A percentile compares a stretch with the other conserved stretches of the same genome.
Evolutionary conservation across 208 protist genomes (phyloP).

Genomic region (Leishmania lainsoni): DNA sequence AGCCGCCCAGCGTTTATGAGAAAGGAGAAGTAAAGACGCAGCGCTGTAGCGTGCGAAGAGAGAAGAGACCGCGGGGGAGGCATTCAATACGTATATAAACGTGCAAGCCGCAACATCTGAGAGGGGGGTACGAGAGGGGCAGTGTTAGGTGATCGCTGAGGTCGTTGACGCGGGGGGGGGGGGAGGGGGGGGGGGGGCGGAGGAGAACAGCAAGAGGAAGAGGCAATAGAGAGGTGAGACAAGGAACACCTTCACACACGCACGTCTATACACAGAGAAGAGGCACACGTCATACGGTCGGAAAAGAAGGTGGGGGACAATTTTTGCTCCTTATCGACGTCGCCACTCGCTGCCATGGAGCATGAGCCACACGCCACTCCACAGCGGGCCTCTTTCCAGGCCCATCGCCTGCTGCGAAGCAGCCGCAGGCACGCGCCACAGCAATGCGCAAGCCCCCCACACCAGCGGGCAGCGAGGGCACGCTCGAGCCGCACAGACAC

Average conservation of each 20-base stretch:
- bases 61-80: not conserved
- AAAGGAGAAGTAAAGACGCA: not conserved
- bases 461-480: not conserved
- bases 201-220: not conserved
- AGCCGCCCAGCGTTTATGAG: not conserved
- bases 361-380: not conserved
- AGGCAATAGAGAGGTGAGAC: not conserved
- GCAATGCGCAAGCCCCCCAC: not conserved
- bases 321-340: not conserved
- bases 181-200: not conserved
- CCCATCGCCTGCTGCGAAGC: not conserved
- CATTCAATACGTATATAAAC: not conserved
- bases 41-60: not conserved
- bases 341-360: not conserved
- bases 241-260: not conserved
- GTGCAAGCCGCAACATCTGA: not conserved
- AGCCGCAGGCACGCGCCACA: not conserved
- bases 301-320: not conserved
- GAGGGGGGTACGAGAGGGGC: no score
- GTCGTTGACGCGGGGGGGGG: not conserved
- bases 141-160: not conserved
- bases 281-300: not conserved
- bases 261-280: no score
- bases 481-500: not conserved
- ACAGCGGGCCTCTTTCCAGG: not conserved